phyloP scores from a whole-genome alignment of 139 green algal genomes.

The Chlorella vulgaris region DNA sequence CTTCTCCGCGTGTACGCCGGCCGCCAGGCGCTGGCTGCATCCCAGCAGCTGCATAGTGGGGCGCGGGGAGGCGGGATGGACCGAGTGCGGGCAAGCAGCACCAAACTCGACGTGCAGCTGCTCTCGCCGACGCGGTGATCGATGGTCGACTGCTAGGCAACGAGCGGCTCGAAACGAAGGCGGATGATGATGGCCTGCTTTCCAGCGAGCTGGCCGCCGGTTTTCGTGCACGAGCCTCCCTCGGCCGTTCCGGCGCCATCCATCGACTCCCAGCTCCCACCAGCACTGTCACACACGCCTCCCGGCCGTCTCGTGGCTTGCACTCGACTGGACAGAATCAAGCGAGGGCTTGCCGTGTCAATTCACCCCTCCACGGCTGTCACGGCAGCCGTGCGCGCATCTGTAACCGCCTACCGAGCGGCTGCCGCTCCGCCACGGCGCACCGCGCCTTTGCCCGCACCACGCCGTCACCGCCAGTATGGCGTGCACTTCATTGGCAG shows the following conservation, averaged over 20 bases:
- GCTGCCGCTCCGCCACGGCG: too few species aligned
- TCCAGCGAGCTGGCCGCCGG: too few species aligned
- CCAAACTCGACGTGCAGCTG: neutral
- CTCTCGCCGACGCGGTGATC: neutral
- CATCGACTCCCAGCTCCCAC: neutral
- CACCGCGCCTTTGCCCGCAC: too few species aligned
- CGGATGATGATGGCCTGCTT: too few species aligned
- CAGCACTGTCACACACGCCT: neutral
- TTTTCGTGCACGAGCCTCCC: too few species aligned
- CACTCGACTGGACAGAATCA: neutral
- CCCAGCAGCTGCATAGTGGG: constrained; percentile 13
- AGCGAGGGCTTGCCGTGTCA: neutral
- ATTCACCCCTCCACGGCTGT: too few species aligned
- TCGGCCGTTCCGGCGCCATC: neutral
- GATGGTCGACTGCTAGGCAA: too few species aligned
- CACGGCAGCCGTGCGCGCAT: too few species aligned
- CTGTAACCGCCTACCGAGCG: too few species aligned
- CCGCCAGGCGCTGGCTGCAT: constrained; percentile 18
- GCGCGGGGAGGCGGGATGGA: neutral
- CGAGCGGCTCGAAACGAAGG: too few species aligned
- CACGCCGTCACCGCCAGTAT: too few species aligned
- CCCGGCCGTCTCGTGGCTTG: neutral
- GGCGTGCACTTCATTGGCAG: constrained; percentile 1
- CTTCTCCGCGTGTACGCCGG: neutral
- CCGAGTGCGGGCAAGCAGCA: neutral